phyloP scores from a whole-genome alignment of 1,284 basidiomycete genomes.

The Pseudomicrostroma phylloplanum region DNA sequence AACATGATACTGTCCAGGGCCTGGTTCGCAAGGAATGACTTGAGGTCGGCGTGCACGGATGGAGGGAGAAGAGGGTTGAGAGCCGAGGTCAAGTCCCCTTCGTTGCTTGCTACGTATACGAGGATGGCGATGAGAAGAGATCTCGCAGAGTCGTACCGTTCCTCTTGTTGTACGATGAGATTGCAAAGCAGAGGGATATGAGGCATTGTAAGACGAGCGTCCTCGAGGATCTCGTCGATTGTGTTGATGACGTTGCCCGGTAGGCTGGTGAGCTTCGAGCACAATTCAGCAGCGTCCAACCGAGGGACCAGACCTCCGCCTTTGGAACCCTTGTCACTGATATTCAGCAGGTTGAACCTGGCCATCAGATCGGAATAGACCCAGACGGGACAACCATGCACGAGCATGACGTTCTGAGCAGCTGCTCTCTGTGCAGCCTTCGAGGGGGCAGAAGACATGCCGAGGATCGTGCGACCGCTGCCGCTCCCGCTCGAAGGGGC shows the following conservation, averaged over 20 bases:
- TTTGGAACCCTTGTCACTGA: not conserved
- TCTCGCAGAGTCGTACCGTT: constrained; percentile 1
- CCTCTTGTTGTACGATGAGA: not conserved
- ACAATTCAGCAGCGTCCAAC: not conserved
- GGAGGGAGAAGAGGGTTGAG: not conserved
- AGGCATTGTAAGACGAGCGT: constrained; percentile 1
- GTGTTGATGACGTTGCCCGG: not conserved
- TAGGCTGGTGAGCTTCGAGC: not conserved
- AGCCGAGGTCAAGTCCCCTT: not conserved
- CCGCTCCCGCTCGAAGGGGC: not conserved
- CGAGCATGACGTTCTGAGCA: not conserved
- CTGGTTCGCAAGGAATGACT: not conserved
- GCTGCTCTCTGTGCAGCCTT: not conserved
- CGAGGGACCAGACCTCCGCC: not conserved
- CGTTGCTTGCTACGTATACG: constrained; percentile 2
- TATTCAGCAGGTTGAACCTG: constrained; percentile 1
- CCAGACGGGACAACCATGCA: constrained; percentile 6
- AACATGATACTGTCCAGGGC: not conserved
- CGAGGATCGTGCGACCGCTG: not conserved
- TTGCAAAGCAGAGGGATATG: constrained; percentile 1
- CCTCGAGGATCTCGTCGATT: constrained; percentile 2
- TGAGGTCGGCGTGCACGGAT: not conserved
- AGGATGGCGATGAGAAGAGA: constrained; percentile 2
- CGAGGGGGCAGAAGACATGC: not conserved
- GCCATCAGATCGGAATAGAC: constrained; percentile 7